Base-by-base conservation (phyloP, 1,284 basidiomycete genomes). In the Somion occarium region DNA sequence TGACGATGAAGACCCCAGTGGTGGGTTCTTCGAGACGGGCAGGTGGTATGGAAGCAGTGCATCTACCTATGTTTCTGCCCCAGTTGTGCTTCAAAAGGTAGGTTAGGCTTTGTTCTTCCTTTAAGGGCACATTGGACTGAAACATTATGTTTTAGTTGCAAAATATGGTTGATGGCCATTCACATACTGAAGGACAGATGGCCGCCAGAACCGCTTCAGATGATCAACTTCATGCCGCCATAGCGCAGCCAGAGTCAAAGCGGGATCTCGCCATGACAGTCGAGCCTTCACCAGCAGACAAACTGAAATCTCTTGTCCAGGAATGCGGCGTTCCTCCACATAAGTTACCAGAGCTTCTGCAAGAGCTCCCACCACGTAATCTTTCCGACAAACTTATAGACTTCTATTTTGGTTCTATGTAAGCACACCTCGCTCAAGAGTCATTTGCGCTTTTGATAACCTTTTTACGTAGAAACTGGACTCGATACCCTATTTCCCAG, bases 401-500 rank as follows among this genome's bases (percentile, higher is more conserved):
- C 59, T 81, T 85, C 62, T 91, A 91, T 59, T 91, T 91, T 60
- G 67, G 71, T 34, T 73, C 79, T n/a, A 80, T 91, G 88, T 89
- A 59, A 62, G 85, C 71, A 12, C 13, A 37, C 27, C 25, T n/a
- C 20, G 38, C 26, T 37, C 41, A 25, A 22, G 13, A 4, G n/a
- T 53, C 34, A 18, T 49, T 44, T 49, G 53, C 46, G 18, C 27
- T 48, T 7, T 7, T 34, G 15, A 34, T 18, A 25, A 20, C 39
- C 41, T 30, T 1, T 5, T 19, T 38, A 27, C 25, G 59, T 64
- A 93, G 94, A 67, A 97, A 97, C 65, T 93, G 91, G 79, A 93
- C 93, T n/a, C 83, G 93, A 38, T 94, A 96, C 67, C 93, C 93
- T 25, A 81, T 97, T 26, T 92, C 91, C 44, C 93, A 96, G 59